phyloP scores from a whole-genome alignment of 495 filamentous ascomycete species.

The Bryoglossum gracile region DNA sequence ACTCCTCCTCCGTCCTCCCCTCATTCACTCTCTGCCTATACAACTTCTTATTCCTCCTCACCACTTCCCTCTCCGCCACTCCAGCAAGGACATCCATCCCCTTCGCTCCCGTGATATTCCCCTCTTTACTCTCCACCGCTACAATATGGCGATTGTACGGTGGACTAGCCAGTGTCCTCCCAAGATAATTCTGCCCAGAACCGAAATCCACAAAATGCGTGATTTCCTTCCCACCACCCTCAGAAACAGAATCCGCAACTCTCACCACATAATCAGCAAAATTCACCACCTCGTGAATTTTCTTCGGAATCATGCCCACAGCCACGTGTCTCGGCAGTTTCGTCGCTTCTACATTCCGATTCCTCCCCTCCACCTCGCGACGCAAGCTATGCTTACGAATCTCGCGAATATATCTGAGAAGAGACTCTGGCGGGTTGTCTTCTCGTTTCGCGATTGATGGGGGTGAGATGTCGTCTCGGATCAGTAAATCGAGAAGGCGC shows the following conservation, averaged over 20 bases:
- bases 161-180: conserved; percentile 72
- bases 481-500: conserved; percentile 67
- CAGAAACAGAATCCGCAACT: conserved; percentile 44
- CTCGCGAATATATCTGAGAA: conserved; percentile 66
- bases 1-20: conserved; percentile 30
- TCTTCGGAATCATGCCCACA: conserved; percentile 93
- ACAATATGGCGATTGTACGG: conserved; percentile 83
- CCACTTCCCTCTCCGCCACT: conserved; percentile 56
- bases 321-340: conserved; percentile 61
- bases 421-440: conserved; percentile 49
- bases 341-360: conserved; percentile 31
- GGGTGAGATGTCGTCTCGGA: conserved; percentile 58
- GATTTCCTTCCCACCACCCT: conserved; percentile 40
- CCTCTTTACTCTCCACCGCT: conserved; percentile 80
- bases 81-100: conserved; percentile 71
- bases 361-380: conserved; percentile 28
- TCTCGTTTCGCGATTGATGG: conserved; percentile 23
- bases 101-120: conserved; percentile 79
- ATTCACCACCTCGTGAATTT: conserved; percentile 80
- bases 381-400: conserved; percentile 63
- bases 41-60: conserved; percentile 70
- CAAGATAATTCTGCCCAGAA: conserved; percentile 92
- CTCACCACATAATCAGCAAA: conserved; percentile 49
- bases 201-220: conserved; percentile 94
- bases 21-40: conserved; percentile 43